Conservation (phyloP, 257 asterid species). For the Marsdenia floribunda region DNA sequence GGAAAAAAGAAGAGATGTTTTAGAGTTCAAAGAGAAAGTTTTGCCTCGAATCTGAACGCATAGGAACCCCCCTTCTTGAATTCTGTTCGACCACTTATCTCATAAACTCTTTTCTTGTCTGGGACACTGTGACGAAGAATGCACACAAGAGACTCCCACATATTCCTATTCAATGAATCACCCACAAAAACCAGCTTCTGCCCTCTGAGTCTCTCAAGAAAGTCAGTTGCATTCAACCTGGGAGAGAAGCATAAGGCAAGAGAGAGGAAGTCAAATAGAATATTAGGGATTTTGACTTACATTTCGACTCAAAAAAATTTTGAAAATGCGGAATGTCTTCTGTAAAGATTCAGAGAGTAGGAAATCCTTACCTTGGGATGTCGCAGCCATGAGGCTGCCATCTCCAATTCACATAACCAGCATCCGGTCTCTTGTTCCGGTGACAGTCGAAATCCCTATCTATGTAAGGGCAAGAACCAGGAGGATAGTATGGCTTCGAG, state of each 20-base stretch:
- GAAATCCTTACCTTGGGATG: slow-evolving; percentile 60
- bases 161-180: slow-evolving; percentile 87
- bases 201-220: slow-evolving; percentile 80
- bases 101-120: slow-evolving; percentile 65
- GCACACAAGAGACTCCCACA: slow-evolving; percentile 99
- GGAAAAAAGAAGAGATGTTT: not conserved
- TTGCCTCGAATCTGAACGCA: slow-evolving; percentile 88
- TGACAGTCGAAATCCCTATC: slow-evolving; percentile 84
- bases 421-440: slow-evolving; percentile 74
- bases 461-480: slow-evolving; percentile 78
- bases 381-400: slow-evolving; percentile 92
- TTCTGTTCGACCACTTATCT: slow-evolving; percentile 81
- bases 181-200: slow-evolving; percentile 77
- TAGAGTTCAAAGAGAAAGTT: slow-evolving; percentile 13
- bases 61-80: slow-evolving; percentile 87
- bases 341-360: not conserved
- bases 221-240: slow-evolving; percentile 79
- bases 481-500: slow-evolving; percentile 65
- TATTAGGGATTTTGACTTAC: not conserved
- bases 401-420: slow-evolving; percentile 66
- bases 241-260: slow-evolving; percentile 17
- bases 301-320: not conserved
- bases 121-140: slow-evolving; percentile 65
- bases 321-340: not conserved
- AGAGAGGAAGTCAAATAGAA: not conserved